A percentile compares a stretch with the other conserved stretches of the same genome.
phyloP scores from a whole-genome alignment of 495 filamentous ascomycete genomes.

The Daldinia caldariorum region DNA sequence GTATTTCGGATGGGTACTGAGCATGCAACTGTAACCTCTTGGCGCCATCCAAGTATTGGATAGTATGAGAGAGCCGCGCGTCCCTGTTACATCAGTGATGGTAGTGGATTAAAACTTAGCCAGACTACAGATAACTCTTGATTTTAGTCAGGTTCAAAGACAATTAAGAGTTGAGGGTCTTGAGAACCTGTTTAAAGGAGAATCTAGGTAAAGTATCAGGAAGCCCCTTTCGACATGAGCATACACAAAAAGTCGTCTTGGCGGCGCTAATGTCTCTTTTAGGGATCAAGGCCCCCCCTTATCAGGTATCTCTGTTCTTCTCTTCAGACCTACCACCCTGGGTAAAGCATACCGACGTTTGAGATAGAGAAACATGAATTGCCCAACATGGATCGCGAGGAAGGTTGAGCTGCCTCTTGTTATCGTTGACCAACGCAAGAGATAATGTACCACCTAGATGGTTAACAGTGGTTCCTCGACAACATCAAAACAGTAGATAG shows the following conservation, averaged over 20 bases:
- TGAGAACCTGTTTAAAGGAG: background rate
- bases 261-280: background rate
- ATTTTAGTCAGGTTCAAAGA: background rate
- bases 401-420: background rate
- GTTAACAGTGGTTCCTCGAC: too few relatives aligned
- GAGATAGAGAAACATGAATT: background rate
- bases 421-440: too few relatives aligned
- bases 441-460: too few relatives aligned
- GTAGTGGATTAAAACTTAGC: conserved; percentile 21
- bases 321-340: too few relatives aligned
- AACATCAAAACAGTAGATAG: background rate
- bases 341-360: background rate
- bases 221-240: conserved; percentile 3
- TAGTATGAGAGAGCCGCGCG: conserved; percentile 37
- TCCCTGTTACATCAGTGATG: conserved; percentile 37
- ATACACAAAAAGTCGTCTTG: background rate
- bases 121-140: conserved; percentile 14
- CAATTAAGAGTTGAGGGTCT: conserved; percentile 1
- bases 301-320: too few relatives aligned
- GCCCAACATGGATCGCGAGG: background rate
- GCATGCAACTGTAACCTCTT: conserved; percentile 36
- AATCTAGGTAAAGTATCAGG: background rate
- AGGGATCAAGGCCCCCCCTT: background rate
- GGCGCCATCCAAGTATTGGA: conserved; percentile 30
- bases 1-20: conserved; percentile 23